Conservation (phyloP, 352 stramenopile genomes). For the Pythium monospermum region DNA sequence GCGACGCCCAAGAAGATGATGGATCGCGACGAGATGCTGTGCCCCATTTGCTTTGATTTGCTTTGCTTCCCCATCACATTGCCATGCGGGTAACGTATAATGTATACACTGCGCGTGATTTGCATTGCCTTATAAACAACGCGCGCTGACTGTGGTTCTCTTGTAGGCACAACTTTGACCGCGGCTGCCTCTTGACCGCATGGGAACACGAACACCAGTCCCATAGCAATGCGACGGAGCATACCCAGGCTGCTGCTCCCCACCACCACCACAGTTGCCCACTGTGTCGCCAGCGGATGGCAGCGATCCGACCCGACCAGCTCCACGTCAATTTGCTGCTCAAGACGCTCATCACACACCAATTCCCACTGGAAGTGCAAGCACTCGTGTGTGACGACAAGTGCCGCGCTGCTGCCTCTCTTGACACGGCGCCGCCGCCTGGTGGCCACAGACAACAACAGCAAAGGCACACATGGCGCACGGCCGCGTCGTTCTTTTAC, state of each 20-base stretch:
- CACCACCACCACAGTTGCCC: conserved; percentile 55
- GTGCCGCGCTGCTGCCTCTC: neutral
- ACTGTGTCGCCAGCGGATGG: conserved; percentile 47
- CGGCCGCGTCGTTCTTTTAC: conserved; percentile 65
- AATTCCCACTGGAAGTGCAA: conserved; percentile 49
- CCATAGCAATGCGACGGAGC: conserved; percentile 7
- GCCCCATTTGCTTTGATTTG: conserved; percentile 77
- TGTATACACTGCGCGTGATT: too few relatives aligned
- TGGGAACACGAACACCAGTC: conserved; percentile 37
- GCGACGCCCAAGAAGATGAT: too few relatives aligned
- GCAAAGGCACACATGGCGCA: conserved; percentile 57
- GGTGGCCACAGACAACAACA: conserved; percentile 18
- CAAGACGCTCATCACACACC: conserved; percentile 46
- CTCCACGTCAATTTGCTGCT: conserved; percentile 67
- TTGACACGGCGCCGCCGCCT: neutral
- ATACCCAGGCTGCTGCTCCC: too few relatives aligned
- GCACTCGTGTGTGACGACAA: conserved; percentile 40
- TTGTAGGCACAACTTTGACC: conserved; percentile 83
- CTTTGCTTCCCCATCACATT: conserved; percentile 70
- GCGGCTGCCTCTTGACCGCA: conserved; percentile 62
- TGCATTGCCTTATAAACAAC: too few relatives aligned
- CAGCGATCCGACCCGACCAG: conserved; percentile 21
- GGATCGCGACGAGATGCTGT: conserved; percentile 43
- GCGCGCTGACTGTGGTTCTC: too few relatives aligned
- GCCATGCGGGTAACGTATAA: conserved; percentile 41